These are phyloP conservation scores for Coemansia sp. DNA, from an alignment of 192 early-diverging fungal species.

Conservation along the genomic window DNA sequence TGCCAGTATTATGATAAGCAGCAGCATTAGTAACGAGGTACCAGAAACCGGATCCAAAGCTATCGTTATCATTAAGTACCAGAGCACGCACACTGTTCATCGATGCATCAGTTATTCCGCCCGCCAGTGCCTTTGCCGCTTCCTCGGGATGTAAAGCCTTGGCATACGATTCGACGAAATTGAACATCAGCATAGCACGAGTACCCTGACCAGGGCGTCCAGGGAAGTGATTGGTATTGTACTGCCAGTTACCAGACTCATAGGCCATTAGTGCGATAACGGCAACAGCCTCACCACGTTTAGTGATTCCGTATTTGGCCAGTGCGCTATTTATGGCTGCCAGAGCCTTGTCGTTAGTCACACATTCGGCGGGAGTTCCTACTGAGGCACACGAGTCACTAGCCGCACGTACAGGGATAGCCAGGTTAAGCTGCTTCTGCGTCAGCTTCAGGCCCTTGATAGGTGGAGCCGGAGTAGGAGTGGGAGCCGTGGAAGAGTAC, in stretches of 20 bases:
- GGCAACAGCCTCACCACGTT: slow-evolving; percentile 34
- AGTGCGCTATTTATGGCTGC: slow-evolving; percentile 40
- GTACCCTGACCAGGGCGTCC: slow-evolving; percentile 53
- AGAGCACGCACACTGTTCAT: slow-evolving; percentile 42
- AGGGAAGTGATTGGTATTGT: slow-evolving; percentile 54
- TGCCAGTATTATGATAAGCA: slow-evolving; percentile 26
- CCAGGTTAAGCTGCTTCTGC: slow-evolving; percentile 29
- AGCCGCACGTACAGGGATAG: slow-evolving; percentile 14
- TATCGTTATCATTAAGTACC: slow-evolving; percentile 49
- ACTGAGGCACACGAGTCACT: slow-evolving; percentile 18
- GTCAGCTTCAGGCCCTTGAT: background rate
- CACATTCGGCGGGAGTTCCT: slow-evolving; percentile 27
- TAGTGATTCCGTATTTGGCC: slow-evolving; percentile 34
- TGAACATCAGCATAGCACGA: slow-evolving; percentile 52
- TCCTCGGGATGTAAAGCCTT: slow-evolving; percentile 24
- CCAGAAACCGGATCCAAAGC: slow-evolving; percentile 56
- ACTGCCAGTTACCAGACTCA: slow-evolving; percentile 50
- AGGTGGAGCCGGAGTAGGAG: background rate
- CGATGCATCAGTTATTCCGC: slow-evolving; percentile 6
- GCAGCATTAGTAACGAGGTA: slow-evolving; percentile 28
- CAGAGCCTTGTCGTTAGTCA: slow-evolving; percentile 30
- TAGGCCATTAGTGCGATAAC: slow-evolving; percentile 49
- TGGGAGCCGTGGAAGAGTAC: slow-evolving; percentile 6
- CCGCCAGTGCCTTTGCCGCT: slow-evolving; percentile 2
- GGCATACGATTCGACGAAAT: slow-evolving; percentile 42